Evolutionary conservation across 805 yeast genomes (phyloP).

Genomic region (Hyphopichia homilentoma): DNA sequence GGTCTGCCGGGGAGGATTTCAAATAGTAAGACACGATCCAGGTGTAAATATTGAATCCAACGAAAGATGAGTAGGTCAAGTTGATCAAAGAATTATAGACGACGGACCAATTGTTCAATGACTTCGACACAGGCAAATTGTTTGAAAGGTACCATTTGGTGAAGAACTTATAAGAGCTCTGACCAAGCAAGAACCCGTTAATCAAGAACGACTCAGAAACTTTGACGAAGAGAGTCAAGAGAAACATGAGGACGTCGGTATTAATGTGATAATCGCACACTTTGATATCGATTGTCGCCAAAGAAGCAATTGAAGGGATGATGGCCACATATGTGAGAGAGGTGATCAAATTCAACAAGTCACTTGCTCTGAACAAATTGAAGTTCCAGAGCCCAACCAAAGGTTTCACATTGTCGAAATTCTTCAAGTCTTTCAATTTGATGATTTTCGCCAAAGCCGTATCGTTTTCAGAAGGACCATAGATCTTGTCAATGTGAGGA

Average conservation of each 20-base stretch:
- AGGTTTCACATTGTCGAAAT: constrained; percentile 42
- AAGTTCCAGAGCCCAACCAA: constrained; percentile 63
- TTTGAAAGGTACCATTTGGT: constrained; percentile 62
- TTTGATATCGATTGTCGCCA: constrained; percentile 20
- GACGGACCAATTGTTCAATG: constrained; percentile 71
- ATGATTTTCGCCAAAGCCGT: constrained; percentile 32
- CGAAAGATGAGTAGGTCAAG: constrained; percentile 53
- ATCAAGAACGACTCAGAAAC: constrained; percentile 48
- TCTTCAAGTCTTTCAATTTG: constrained; percentile 47
- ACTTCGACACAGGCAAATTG: constrained; percentile 60
- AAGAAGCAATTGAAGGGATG: constrained; percentile 35
- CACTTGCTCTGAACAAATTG: constrained; percentile 60
- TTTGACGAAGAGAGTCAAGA: constrained; percentile 45
- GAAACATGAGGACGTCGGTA: constrained; percentile 29
- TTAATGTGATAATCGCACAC: constrained; percentile 4
- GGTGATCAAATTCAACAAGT: constrained; percentile 46
- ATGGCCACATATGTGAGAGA: constrained; percentile 39
- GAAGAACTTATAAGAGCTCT: constrained; percentile 58
- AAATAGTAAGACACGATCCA: constrained; percentile 12
- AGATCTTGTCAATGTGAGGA: constrained; percentile 83
- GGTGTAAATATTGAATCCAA: constrained; percentile 35
- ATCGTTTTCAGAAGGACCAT: constrained; percentile 46
- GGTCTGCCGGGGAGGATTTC: constrained; percentile 7
- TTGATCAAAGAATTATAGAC: constrained; percentile 50
- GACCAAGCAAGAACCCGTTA: constrained; percentile 50